A percentile compares a stretch with the other conserved stretches of the same genome.
Conservation (phyloP, 805 yeast species). For the Pichia thaimueangensis region DNA sequence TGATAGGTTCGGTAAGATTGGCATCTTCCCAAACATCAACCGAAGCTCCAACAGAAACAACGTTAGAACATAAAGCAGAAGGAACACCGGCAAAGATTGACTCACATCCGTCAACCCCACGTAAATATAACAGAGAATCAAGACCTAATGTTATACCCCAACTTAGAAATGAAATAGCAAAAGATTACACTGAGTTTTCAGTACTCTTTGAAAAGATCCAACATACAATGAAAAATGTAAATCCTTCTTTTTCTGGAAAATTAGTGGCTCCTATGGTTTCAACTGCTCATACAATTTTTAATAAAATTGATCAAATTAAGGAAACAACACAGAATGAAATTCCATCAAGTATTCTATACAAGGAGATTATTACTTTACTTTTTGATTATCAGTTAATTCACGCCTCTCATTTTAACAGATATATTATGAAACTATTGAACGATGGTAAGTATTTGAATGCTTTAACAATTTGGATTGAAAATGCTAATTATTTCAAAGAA, state of each 20-base stretch:
- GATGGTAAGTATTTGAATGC: constrained; percentile 25
- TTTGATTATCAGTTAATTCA: constrained; percentile 18
- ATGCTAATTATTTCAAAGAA: constrained; percentile 21
- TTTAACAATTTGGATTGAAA: constrained; percentile 25
- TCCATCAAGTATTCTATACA: constrained; percentile 19
- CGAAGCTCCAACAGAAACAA: no score
- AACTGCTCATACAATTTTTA: constrained; percentile 7
- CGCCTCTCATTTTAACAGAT: constrained; percentile 24
- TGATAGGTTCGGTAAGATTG: not conserved
- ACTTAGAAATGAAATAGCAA: no score
- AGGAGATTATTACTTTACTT: constrained; percentile 19
- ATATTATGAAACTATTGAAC: constrained; percentile 16
- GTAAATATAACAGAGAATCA: no score
- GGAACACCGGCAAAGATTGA: no score
- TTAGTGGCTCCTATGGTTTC: constrained; percentile 1
- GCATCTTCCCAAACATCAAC: no score
- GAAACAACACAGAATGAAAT: constrained; percentile 13
- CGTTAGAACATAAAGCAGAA: no score
- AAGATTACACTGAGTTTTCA: constrained; percentile 12
- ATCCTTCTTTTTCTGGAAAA: not conserved
- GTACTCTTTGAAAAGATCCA: constrained; percentile 13
- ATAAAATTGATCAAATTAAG: constrained; percentile 10
- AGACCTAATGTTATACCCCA: no score
- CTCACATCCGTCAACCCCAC: no score
- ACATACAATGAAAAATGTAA: constrained; percentile 4